Evolutionary conservation across 2,329 filamentous ascomycete genomes (phyloP).

Genomic region (Diaporthe australafricana): DNA sequence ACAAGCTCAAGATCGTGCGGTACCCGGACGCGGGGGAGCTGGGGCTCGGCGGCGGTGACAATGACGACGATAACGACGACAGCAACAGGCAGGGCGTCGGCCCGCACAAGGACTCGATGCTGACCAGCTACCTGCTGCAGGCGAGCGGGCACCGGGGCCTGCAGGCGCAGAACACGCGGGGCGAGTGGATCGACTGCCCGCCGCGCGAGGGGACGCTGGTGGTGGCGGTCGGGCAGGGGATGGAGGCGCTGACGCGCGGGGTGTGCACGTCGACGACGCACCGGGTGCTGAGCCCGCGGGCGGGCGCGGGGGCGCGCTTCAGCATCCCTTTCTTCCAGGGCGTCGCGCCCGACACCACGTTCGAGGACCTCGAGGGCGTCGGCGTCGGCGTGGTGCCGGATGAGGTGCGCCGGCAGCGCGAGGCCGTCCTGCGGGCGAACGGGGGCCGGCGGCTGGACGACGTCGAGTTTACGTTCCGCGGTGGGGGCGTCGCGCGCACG

Average conservation of each 20-base stretch:
- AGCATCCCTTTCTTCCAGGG: constrained; percentile 92
- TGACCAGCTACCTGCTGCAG: constrained; percentile 84
- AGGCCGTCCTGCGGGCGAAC: constrained; percentile 66
- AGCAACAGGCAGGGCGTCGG: constrained; percentile 80
- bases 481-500: constrained; percentile 73
- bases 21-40: constrained; percentile 80
- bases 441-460: constrained; percentile 72
- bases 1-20: constrained; percentile 91
- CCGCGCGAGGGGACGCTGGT: constrained; percentile 83
- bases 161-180: constrained; percentile 84
- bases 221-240: constrained; percentile 87
- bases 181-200: constrained; percentile 85
- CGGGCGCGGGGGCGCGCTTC: constrained; percentile 78
- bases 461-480: constrained; percentile 88
- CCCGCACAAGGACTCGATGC: constrained; percentile 86
- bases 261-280: constrained; percentile 88
- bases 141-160: constrained; percentile 80
- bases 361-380: constrained; percentile 77
- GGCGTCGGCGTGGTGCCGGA: constrained; percentile 71
- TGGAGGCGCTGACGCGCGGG: constrained; percentile 86
- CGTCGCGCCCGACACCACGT: constrained; percentile 81
- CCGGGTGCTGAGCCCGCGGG: constrained; percentile 79
- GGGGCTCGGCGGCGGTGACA: constrained; percentile 54
- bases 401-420: constrained; percentile 70
- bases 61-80: constrained; percentile 82